Conservation (phyloP, 148 eudicot species). For the Cornus kousa region DNA sequence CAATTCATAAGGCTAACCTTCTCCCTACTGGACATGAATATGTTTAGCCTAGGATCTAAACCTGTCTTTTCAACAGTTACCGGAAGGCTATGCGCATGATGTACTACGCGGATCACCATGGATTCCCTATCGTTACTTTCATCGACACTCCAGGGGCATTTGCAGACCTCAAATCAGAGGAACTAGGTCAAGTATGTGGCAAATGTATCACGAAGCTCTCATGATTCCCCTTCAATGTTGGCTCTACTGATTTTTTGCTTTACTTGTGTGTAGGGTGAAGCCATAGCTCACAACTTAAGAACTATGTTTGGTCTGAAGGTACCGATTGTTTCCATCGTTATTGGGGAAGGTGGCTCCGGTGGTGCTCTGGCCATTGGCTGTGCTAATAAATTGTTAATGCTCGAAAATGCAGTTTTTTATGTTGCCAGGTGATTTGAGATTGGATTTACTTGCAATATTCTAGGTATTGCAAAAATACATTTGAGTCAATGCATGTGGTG, state of each 20-base stretch:
- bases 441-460: background rate
- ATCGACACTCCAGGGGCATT: slow-evolving; percentile 91
- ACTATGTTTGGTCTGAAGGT: slow-evolving; percentile 89
- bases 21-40: background rate
- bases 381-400: slow-evolving; percentile 77
- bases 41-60: slow-evolving; percentile 8
- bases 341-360: slow-evolving; percentile 95
- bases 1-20: background rate
- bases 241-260: background rate
- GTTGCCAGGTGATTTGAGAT: slow-evolving; percentile 64
- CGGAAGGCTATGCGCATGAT: slow-evolving; percentile 87
- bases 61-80: slow-evolving; percentile 39
- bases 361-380: slow-evolving; percentile 93
- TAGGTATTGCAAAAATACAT: background rate
- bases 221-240: background rate
- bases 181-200: slow-evolving; percentile 72
- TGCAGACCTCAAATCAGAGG: slow-evolving; percentile 86
- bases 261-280: slow-evolving; percentile 67
- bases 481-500: background rate
- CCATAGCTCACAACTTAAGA: slow-evolving; percentile 80
- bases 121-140: slow-evolving; percentile 76
- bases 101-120: slow-evolving; percentile 87
- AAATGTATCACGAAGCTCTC: slow-evolving; percentile 6
- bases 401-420: slow-evolving; percentile 83
- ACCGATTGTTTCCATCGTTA: slow-evolving; percentile 74